phyloP scores from a whole-genome alignment of 2,329 filamentous ascomycete species.

The Curvularia spicifera region DNA sequence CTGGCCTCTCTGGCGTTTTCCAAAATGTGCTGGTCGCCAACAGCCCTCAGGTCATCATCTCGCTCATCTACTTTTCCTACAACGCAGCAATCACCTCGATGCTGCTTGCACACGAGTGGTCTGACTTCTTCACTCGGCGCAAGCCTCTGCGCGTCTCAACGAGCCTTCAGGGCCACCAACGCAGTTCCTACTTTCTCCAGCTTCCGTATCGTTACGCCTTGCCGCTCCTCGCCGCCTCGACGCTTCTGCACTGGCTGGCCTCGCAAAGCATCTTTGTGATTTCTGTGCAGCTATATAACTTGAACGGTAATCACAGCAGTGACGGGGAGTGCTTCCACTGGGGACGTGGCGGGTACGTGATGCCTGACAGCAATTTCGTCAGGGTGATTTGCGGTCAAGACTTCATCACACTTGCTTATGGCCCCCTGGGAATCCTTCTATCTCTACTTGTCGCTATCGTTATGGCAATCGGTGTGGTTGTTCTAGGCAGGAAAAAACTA shows the following conservation, averaged over 20 bases:
- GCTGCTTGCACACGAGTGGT: conserved; percentile 57
- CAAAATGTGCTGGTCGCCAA: conserved; percentile 50
- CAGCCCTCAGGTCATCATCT: conserved; percentile 55
- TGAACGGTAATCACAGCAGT: not conserved
- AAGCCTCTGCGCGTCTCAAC: conserved; percentile 49
- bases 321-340: not conserved
- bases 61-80: conserved; percentile 55
- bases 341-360: not conserved
- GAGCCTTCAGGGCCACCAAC: conserved; percentile 42
- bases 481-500: not conserved
- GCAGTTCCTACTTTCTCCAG: conserved; percentile 51
- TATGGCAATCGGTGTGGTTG: not conserved
- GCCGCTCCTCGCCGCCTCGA: conserved; percentile 45
- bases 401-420: not conserved
- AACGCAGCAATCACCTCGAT: conserved; percentile 58
- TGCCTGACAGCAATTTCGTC: not conserved
- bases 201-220: conserved; percentile 48
- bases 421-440: not conserved
- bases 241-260: conserved; percentile 52
- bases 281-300: conserved; percentile 32
- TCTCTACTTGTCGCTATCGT: not conserved
- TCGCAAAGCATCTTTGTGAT: conserved; percentile 53
- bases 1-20: not conserved
- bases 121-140: conserved; percentile 42
- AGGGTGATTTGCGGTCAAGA: not conserved